A percentile compares a stretch with the other conserved stretches of the same genome.
Conservation (phyloP, 1,139 yeast species). For the Yueomyces sp. region DNA sequence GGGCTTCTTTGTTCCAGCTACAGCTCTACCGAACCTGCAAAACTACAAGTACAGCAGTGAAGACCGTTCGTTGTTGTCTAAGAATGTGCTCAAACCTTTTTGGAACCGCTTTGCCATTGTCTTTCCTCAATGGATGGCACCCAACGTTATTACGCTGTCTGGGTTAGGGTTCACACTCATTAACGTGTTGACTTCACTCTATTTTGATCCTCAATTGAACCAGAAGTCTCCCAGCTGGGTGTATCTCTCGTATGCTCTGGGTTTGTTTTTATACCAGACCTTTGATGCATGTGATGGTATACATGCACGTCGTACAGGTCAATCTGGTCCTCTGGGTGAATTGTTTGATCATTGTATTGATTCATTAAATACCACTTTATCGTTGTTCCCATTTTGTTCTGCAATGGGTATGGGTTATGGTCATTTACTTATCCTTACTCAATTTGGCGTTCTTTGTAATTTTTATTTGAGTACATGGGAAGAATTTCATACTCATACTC, state of each 20-base stretch:
- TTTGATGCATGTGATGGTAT: constrained; percentile 95
- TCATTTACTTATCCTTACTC: constrained; percentile 48
- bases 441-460: constrained; percentile 67
- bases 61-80: constrained; percentile 70
- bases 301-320: constrained; percentile 87
- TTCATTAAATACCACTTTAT: constrained; percentile 79
- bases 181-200: constrained; percentile 54
- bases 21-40: constrained; percentile 49
- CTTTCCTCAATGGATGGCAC: constrained; percentile 82
- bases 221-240: constrained; percentile 66
- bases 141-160: constrained; percentile 68
- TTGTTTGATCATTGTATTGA: constrained; percentile 89
- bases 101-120: constrained; percentile 52
- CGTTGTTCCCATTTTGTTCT: constrained; percentile 59
- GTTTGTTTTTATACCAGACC: constrained; percentile 83
- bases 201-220: constrained; percentile 59
- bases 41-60: constrained; percentile 66
- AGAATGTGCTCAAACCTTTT: constrained; percentile 65
- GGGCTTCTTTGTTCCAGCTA: constrained; percentile 62
- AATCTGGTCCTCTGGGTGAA: constrained; percentile 90
- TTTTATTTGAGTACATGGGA: constrained; percentile 94
- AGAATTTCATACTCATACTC: constrained; percentile 80
- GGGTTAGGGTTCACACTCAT: constrained; percentile 62
- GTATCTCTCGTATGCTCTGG: constrained; percentile 67
- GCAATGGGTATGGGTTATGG: constrained; percentile 64